These are phyloP conservation scores for Pterocarpus santalinus DNA, from an alignment of 306 rosid genomes.

Conservation along the genomic window DNA sequence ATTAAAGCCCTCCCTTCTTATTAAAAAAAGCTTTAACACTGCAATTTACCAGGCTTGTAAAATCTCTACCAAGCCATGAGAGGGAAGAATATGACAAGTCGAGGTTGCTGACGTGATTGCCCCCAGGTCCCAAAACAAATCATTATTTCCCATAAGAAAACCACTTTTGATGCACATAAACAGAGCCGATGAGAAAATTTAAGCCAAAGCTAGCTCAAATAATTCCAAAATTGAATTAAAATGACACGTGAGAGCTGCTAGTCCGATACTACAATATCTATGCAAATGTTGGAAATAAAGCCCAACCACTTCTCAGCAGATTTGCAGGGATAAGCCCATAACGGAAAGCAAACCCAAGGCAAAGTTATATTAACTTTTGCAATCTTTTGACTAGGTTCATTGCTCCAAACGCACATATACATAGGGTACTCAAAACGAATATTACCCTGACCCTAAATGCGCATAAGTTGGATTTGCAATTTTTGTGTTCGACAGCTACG, in stretches of 20 bases:
- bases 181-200: background rate
- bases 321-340: slow-evolving; percentile 16
- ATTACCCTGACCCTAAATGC: background rate
- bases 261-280: background rate
- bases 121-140: background rate
- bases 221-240: background rate
- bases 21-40: background rate
- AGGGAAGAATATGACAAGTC: background rate
- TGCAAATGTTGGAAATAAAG: background rate
- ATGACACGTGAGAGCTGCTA: background rate
- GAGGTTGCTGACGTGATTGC: background rate
- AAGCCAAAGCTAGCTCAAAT: background rate
- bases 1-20: background rate
- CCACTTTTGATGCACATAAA: background rate
- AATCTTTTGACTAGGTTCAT: slow-evolving; percentile 22
- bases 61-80: background rate
- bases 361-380: background rate
- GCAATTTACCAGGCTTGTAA: background rate
- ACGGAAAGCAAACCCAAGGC: background rate
- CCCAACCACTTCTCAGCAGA: background rate
- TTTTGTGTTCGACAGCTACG: slow-evolving; percentile 26
- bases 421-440: background rate
- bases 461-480: slow-evolving; percentile 42
- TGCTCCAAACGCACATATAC: background rate
- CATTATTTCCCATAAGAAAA: background rate